Evolutionary conservation across 2,329 filamentous ascomycete species (phyloP).

Genomic region (Pseudocercospora vitis): DNA sequence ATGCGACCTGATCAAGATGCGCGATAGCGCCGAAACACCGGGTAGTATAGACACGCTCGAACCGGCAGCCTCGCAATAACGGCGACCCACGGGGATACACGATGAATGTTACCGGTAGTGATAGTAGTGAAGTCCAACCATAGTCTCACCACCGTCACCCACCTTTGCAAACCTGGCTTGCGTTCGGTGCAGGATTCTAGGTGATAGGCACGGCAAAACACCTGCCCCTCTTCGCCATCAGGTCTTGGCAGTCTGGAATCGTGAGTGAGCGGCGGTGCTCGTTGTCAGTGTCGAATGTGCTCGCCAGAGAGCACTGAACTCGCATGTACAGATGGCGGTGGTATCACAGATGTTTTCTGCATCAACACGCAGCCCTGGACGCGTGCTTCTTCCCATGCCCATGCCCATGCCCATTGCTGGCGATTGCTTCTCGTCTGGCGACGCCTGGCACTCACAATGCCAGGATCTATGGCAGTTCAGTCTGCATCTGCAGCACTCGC

Average conservation of each 20-base stretch:
- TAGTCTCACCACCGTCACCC: background rate
- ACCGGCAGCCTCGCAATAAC: background rate
- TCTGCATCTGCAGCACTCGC: background rate
- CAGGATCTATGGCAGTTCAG: background rate
- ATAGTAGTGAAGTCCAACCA: background rate
- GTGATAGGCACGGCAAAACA: conserved; percentile 6
- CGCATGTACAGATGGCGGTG: background rate
- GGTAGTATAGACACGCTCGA: background rate
- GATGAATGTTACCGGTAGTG: conserved; percentile 1
- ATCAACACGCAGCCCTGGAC: background rate
- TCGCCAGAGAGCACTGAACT: background rate
- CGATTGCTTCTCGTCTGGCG: background rate
- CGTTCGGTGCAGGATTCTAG: conserved; percentile 1
- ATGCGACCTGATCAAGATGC: conserved; percentile 12
- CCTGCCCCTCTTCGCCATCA: conserved; percentile 2
- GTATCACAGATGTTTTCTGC: background rate
- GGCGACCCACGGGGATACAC: conserved; percentile 2
- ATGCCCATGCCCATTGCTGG: background rate
- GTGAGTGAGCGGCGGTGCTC: background rate
- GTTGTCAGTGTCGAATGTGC: background rate
- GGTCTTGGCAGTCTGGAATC: conserved; percentile 5
- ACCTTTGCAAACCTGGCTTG: background rate
- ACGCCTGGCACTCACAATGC: background rate
- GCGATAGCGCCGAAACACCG: conserved; percentile 3
- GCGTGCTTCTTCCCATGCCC: background rate